Evolutionary conservation across 169 alveolate species (phyloP).

Genomic region (Eimeria acervulina): DNA sequence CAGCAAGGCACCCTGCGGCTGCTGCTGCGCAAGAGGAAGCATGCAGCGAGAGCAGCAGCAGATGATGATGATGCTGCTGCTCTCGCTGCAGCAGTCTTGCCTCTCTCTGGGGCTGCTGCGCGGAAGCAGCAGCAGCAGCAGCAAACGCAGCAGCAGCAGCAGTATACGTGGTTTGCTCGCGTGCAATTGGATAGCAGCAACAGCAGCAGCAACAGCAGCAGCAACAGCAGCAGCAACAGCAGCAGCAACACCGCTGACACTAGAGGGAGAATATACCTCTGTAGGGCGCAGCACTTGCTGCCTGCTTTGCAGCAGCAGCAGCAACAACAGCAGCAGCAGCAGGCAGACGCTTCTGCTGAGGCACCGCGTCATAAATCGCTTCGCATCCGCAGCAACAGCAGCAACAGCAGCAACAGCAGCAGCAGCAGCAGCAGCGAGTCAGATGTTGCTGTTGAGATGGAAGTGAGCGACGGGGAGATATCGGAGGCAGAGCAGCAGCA

Average conservation of each 20-base stretch:
- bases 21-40: neutral
- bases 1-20: neutral
- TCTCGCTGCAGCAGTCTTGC: slow-evolving; percentile 26
- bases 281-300: slow-evolving; percentile 19
- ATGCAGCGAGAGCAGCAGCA: slow-evolving; percentile 9
- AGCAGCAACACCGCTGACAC: neutral
- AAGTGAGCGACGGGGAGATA: neutral
- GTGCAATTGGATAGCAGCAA: slow-evolving; percentile 1
- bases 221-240: slow-evolving; percentile 39
- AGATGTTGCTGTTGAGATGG: neutral
- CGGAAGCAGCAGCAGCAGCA: slow-evolving; percentile 53
- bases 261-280: neutral
- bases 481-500: slow-evolving; percentile 15
- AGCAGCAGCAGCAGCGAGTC: slow-evolving; percentile 69
- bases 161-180: slow-evolving; percentile 6
- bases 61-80: neutral
- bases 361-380: neutral
- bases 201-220: neutral
- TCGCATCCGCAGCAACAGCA: slow-evolving; percentile 21
- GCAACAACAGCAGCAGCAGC: neutral
- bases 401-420: neutral
- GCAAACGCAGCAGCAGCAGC: slow-evolving; percentile 6
- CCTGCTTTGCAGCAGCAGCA: slow-evolving; percentile 8
- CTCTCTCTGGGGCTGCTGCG: slow-evolving; percentile 13
- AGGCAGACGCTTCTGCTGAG: neutral